A percentile compares a stretch with the other conserved stretches of the same genome.
These are phyloP conservation scores for Teunomyces pallodes DNA, from an alignment of 805 yeast species.

Conservation along the genomic window DNA sequence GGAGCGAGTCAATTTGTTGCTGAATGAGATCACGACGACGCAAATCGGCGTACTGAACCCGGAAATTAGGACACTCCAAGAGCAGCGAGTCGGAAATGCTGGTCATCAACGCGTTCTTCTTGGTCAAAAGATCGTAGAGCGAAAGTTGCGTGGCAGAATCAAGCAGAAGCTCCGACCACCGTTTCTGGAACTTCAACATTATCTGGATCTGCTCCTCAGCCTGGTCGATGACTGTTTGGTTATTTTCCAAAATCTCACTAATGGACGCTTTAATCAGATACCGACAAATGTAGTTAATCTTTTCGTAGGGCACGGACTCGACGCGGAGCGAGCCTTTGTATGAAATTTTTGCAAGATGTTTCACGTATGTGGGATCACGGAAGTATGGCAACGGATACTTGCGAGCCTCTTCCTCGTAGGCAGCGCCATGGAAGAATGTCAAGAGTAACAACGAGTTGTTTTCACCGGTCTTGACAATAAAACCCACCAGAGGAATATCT, in stretches of 20 bases:
- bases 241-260: conserved; percentile 35
- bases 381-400: conserved; percentile 33
- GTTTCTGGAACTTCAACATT: conserved; percentile 36
- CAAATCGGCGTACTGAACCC: conserved; percentile 42
- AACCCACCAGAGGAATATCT: conserved; percentile 47
- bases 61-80: conserved; percentile 43
- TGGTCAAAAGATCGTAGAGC: conserved; percentile 34
- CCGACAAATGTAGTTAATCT: conserved; percentile 44
- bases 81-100: conserved; percentile 25
- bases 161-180: conserved; percentile 47
- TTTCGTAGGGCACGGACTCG: conserved; percentile 38
- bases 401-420: conserved; percentile 21
- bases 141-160: conserved; percentile 27
- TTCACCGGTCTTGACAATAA: conserved; percentile 46
- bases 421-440: conserved; percentile 44
- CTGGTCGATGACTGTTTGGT: conserved; percentile 31
- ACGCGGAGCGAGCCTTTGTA: conserved; percentile 33
- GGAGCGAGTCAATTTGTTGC: conserved; percentile 52
- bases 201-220: conserved; percentile 34
- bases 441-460: conserved; percentile 36
- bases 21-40: conserved; percentile 46
- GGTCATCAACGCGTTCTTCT: conserved; percentile 33
- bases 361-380: conserved; percentile 31
- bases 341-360: conserved; percentile 29
- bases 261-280: conserved; percentile 33